Base-by-base conservation (phyloP, 148 eudicot genomes). In the Rhododendron molle region DNA sequence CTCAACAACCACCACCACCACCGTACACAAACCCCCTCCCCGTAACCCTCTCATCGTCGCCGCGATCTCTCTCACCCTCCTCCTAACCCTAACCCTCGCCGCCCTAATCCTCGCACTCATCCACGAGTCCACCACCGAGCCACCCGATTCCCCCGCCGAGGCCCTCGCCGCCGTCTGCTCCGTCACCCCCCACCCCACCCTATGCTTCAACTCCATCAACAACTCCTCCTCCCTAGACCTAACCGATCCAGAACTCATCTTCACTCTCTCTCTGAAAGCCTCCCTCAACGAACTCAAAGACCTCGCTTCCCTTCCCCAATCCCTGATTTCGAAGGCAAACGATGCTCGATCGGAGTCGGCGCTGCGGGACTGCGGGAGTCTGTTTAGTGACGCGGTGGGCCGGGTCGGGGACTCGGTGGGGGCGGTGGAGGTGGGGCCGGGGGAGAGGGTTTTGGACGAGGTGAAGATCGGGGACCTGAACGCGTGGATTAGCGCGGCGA, bases 401-500 rank as follows among this genome's bases (percentile, higher is more conserved):
- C 89, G 84, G 85, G 87, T 92, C 86, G 85, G 76, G 18, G 72
- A 56, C 20, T 88, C 93, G 46, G 83, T 80, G 84, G 77, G 43
- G 71, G 34, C 49, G 80, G 78, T 78, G 83, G 67, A 69, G 23
- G 83, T 78, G 54, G 87, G 85, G 1, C 54, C n/a, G 7, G 89
- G 62, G 32, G 87, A 79, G 85, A 38, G 21, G 84, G 32, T 56
- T 87, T 36, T 90, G 89, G 86, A 83, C 78, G 91, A 83, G 82
- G 84, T 2, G 88, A 89, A 85, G 85, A 81, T 88, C 34, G 83
- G 82, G 10, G 90, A 93, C 67, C 10, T 93, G 90, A 87, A 85
- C 83, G 85, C 94, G 85, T 93, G 94, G 95, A 89, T 93, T 14
- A 92, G 93, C 47, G 91, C 89, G 11, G 93, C 95, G 80, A 88